Conservation (phyloP, 1,284 basidiomycete species). For the Neotropicomus parvogracilis region DNA sequence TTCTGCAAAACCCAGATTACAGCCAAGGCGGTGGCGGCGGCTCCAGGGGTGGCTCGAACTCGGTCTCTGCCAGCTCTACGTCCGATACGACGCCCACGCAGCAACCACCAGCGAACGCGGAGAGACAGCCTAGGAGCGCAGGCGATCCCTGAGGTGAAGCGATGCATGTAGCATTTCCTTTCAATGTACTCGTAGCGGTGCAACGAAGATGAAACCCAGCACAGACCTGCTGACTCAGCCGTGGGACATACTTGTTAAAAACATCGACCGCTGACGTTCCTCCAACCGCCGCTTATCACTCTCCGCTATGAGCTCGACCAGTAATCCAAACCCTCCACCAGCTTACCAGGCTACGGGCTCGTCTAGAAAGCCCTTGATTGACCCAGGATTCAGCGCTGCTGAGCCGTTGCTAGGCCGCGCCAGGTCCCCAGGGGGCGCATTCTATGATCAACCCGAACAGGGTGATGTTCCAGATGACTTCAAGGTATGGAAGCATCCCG, state of each 20-base stretch:
- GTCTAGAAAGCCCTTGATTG: conserved; percentile 32
- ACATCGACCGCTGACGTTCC: neutral
- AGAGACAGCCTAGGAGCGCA: conserved; percentile 6
- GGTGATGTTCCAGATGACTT: conserved; percentile 81
- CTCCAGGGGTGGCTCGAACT: conserved; percentile 2
- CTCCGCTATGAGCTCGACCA: conserved; percentile 30
- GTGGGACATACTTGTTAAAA: conserved; percentile 1
- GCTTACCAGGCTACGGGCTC: conserved; percentile 42
- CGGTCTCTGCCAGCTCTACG: conserved; percentile 5
- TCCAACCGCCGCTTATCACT: conserved; percentile 21
- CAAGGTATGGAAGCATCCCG: conserved; percentile 49
- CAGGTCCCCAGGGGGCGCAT: conserved; percentile 44
- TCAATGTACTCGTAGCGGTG: neutral
- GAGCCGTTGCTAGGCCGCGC: conserved; percentile 50
- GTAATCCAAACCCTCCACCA: conserved; percentile 53
- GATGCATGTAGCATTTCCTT: neutral
- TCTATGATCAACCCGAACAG: conserved; percentile 65
- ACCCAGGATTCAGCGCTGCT: conserved; percentile 33
- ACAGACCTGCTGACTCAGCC: conserved; percentile 33
- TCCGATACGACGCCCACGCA: conserved; percentile 15
- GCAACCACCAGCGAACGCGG: conserved; percentile 4
- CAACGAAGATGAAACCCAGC: neutral
- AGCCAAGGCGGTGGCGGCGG: conserved; percentile 16
- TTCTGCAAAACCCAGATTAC: conserved; percentile 29
- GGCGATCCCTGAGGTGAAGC: conserved; percentile 1